phyloP scores from a whole-genome alignment of 331 rosid genomes.

The Quercus lobata region DNA sequence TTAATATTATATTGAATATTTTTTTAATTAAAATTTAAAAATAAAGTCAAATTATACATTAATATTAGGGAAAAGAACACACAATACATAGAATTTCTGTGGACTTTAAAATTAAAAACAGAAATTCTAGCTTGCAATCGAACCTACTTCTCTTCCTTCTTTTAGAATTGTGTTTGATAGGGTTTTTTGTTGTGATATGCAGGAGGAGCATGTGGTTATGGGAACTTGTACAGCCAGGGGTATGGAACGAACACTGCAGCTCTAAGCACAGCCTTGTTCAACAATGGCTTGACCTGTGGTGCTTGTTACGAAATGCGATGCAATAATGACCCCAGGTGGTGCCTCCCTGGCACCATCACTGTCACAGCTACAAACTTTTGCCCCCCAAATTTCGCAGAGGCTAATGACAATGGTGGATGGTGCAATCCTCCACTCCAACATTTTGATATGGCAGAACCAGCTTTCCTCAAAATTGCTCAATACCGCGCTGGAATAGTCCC shows the following conservation, averaged over 20 bases:
- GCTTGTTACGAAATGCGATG: constrained; percentile 74
- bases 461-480: constrained; percentile 74
- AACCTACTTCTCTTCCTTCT: background rate
- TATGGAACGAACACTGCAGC: constrained; percentile 85
- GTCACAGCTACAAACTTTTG: constrained; percentile 84
- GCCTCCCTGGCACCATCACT: constrained; percentile 56
- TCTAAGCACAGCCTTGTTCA: constrained; percentile 74
- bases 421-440: constrained; percentile 84
- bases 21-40: no score
- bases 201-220: constrained; percentile 92
- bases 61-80: no score
- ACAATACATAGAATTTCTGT: no score
- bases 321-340: constrained; percentile 75
- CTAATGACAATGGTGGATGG: constrained; percentile 86
- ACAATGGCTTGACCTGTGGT: constrained; percentile 80
- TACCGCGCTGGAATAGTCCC: constrained; percentile 86
- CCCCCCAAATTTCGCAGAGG: constrained; percentile 63
- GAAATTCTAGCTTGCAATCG: no score
- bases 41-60: no score
- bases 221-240: constrained; percentile 81
- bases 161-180: background rate
- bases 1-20: no score
- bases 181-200: constrained; percentile 8
- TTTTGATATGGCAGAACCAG: constrained; percentile 81
- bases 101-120: no score